phyloP scores from a whole-genome alignment of 2,329 filamentous ascomycete species.

The Botrytis galanthina region DNA sequence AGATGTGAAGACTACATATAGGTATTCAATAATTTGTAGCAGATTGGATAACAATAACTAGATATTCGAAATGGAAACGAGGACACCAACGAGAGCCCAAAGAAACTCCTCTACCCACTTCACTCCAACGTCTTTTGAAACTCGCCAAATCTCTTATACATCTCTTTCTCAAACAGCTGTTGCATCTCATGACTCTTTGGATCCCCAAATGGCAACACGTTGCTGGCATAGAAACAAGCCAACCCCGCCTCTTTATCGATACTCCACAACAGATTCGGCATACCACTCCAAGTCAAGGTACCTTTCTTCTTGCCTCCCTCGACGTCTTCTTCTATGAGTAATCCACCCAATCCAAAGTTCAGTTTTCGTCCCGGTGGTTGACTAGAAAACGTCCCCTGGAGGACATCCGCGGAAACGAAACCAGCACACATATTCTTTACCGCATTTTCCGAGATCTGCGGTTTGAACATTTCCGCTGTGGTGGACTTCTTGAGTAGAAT shows the following conservation, averaged over 20 bases:
- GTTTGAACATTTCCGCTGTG: conserved; percentile 14
- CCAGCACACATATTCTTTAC: conserved; percentile 2
- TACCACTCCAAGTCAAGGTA: conserved; percentile 46
- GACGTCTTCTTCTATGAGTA: conserved; percentile 27
- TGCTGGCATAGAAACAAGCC: conserved; percentile 43
- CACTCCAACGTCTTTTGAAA: neutral
- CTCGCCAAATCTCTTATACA: conserved; percentile 36
- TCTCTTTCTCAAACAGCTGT: conserved; percentile 43
- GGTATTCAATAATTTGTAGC: neutral
- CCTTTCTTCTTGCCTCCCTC: conserved; percentile 41
- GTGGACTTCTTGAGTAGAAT: neutral
- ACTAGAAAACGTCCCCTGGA: conserved; percentile 33
- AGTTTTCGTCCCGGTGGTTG: neutral
- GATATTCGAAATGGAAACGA: neutral
- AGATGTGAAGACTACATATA: rapidly evolving
- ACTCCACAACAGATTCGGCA: conserved; percentile 48
- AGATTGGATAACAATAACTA: neutral
- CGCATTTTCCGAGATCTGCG: conserved; percentile 30
- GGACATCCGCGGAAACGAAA: conserved; percentile 15
- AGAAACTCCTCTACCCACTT: neutral
- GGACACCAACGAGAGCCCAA: neutral
- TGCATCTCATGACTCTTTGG: conserved; percentile 39
- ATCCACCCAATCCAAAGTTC: conserved; percentile 7
- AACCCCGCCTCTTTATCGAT: conserved; percentile 43
- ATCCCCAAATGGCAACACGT: conserved; percentile 46